Base-by-base conservation (phyloP, 2,329 filamentous ascomycete species). In the Akanthomyces lecanii region DNA sequence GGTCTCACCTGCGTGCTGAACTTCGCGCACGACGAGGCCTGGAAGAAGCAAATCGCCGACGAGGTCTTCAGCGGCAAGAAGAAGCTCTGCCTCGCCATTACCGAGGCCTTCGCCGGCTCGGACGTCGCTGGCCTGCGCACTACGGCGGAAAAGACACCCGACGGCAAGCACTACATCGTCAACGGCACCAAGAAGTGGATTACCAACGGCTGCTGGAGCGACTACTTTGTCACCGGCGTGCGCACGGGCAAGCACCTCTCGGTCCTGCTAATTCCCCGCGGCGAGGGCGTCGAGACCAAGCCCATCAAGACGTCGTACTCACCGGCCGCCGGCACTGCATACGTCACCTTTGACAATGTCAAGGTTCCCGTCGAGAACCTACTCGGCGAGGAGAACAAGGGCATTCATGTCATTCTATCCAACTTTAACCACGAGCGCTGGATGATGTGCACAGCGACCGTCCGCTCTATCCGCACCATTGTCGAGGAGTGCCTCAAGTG, bases 381-480 rank as follows among this genome's bases (percentile, higher is more conserved):
- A 18, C 79, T 96, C 6, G 92, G 92, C 65, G 80, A 90, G 72
- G 91, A 96, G 77, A 86, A 95, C 80, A 90, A 94, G 78, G 92
- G 92, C 7, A 93, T 96, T 71, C 84, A 88, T 65, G 90, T 95
- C 36, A 91, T 96, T 71, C 79, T 95, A 72, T 86, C 84, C 77
- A 96, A 96, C 78, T 96, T 96, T 79, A 95, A 95, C 81, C 90
- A 95, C 77, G 90, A 92, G 78, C 84, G 90, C 38, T 92, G 89
- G 82, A 88, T 84, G 76, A 91, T 93, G 89, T 80, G 81, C 63
- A 87, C 85, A 67, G 85, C 78, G 57, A 85, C 87, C 4, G 81
- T 88, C 64, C 86, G 89, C 57, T 81, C 83, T 75, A 85, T 82
- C 61, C 84, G 90, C 66, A 82, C 83, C 1, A 84, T 94, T 16